Conservation (phyloP, 1,284 basidiomycete species). For the Pterula multifida region DNA sequence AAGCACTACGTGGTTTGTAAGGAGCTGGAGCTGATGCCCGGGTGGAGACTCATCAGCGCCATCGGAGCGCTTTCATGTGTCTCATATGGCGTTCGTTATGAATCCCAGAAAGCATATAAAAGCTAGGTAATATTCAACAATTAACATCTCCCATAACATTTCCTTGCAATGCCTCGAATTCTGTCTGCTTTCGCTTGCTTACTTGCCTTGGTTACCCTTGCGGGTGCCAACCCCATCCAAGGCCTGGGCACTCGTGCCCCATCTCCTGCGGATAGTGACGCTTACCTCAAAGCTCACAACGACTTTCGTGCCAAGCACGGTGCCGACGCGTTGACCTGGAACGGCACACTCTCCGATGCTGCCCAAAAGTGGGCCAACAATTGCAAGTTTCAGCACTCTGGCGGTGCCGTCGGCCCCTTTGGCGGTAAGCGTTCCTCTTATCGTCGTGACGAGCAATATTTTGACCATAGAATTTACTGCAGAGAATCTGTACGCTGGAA, state of each 20-base stretch:
- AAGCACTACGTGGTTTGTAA: too few relatives aligned
- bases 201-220: not conserved
- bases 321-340: slow-evolving; percentile 31
- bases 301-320: slow-evolving; percentile 29
- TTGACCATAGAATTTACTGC: slow-evolving; percentile 4
- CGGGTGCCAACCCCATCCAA: not conserved
- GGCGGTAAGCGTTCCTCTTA: slow-evolving; percentile 20
- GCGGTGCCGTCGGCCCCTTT: slow-evolving; percentile 28
- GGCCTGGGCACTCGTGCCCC: not conserved
- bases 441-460: too few relatives aligned
- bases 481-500: slow-evolving; percentile 41
- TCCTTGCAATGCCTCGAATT: not conserved
- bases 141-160: not conserved
- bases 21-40: too few relatives aligned
- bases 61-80: too few relatives aligned
- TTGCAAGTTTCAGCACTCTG: slow-evolving; percentile 34
- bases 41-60: too few relatives aligned
- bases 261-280: not conserved
- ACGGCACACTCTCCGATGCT: slow-evolving; percentile 23
- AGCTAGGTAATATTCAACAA: too few relatives aligned
- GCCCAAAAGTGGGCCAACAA: slow-evolving; percentile 34
- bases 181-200: not conserved
- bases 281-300: slow-evolving; percentile 32
- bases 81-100: too few relatives aligned
- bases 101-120: too few relatives aligned